A percentile compares a stretch with the other conserved stretches of the same genome.
phyloP scores from a whole-genome alignment of 2,329 filamentous ascomycete species.

The Fusarium hainanense region DNA sequence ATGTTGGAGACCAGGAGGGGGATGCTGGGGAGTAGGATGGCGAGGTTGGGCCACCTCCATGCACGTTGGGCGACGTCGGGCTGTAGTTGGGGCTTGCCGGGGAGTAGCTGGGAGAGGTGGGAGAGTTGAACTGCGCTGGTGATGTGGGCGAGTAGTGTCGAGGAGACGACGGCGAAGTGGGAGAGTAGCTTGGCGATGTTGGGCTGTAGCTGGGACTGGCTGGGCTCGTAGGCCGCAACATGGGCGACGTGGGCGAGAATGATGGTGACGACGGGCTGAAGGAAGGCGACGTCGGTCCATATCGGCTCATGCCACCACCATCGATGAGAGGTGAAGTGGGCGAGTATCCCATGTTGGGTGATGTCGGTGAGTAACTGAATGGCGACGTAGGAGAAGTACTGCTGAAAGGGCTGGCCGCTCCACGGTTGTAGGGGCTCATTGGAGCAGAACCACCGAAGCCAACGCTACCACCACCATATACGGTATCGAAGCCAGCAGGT shows the following conservation, averaged over 20 bases:
- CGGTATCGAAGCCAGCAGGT: conserved; percentile 72
- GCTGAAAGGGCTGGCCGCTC: conserved; percentile 79
- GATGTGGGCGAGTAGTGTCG: conserved; percentile 76
- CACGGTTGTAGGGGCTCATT: conserved; percentile 73
- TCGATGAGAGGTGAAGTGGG: conserved; percentile 78
- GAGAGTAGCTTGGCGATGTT: conserved; percentile 73
- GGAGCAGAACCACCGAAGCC: conserved; percentile 60
- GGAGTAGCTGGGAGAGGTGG: conserved; percentile 78
- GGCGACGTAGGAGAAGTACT: conserved; percentile 75
- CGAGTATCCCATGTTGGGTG: conserved; percentile 77
- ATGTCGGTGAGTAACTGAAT: conserved; percentile 80
- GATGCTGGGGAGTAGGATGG: conserved; percentile 76
- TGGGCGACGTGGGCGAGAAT: conserved; percentile 71
- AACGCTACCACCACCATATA: conserved; percentile 63
- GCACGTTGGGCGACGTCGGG: conserved; percentile 71
- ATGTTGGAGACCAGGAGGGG: conserved; percentile 83
- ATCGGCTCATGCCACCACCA: conserved; percentile 60
- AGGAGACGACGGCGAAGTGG: conserved; percentile 67
- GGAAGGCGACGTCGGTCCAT: conserved; percentile 66
- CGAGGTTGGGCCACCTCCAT: conserved; percentile 59
- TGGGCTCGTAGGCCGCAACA: conserved; percentile 65
- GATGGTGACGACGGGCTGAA: conserved; percentile 73
- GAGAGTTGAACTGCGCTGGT: conserved; percentile 77
- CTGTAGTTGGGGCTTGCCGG: conserved; percentile 78
- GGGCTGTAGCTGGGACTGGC: conserved; percentile 72